Evolutionary conservation across 1,139 yeast species (phyloP).

Genomic region (Suhomyces bolitotheri): DNA sequence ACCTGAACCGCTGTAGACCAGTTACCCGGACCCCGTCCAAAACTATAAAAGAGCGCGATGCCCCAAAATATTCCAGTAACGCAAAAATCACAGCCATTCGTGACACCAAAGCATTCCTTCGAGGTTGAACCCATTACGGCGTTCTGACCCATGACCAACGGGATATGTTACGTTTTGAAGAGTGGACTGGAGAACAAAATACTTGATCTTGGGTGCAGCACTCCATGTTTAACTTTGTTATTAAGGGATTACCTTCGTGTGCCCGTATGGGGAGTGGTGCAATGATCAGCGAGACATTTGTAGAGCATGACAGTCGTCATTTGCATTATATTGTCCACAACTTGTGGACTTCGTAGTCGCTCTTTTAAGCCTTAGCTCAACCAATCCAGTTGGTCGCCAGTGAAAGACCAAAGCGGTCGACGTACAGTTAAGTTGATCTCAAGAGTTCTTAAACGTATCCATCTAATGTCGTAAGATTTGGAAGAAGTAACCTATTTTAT

Average conservation of each 20-base stretch:
- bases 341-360: no score
- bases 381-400: no score
- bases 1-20: background rate
- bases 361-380: no score
- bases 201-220: slow-evolving; percentile 84
- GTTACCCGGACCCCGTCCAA: slow-evolving; percentile 15
- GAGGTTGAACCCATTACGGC: slow-evolving; percentile 76
- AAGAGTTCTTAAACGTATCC: no score
- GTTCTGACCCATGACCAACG: slow-evolving; percentile 77
- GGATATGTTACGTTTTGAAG: slow-evolving; percentile 50
- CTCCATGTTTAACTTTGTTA: slow-evolving; percentile 54
- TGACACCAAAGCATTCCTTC: slow-evolving; percentile 66
- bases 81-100: slow-evolving; percentile 71
- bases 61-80: slow-evolving; percentile 38
- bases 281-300: slow-evolving; percentile 68
- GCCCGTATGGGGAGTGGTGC: slow-evolving; percentile 81
- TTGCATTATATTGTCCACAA: no score
- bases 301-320: no score
- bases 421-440: no score
- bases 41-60: slow-evolving; percentile 11
- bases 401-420: no score
- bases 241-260: slow-evolving; percentile 81
- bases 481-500: no score
- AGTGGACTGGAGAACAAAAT: slow-evolving; percentile 67
- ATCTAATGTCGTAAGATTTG: no score